Base-by-base conservation (phyloP, 2,329 filamentous ascomycete genomes). In the Colletotrichum spinosum region DNA sequence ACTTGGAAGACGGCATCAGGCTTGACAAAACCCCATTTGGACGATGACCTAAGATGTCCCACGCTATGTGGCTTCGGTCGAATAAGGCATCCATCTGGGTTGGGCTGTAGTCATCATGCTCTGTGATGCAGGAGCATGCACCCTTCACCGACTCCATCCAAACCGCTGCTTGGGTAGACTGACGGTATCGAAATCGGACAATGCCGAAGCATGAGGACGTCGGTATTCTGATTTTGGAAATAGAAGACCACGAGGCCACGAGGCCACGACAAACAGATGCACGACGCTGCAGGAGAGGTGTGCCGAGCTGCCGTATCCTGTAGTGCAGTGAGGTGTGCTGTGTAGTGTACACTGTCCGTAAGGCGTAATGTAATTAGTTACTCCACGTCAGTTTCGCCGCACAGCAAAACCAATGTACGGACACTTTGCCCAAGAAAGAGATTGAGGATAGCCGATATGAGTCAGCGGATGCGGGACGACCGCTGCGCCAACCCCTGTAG, bases 191-290 rank as follows among this genome's bases (percentile, higher is more conserved):
- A 25, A 25, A 25, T 64, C 60, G 55, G 60, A 4, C 60, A 60
- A 64, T 49, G 33, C 60, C 60, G 49, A 60, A 60, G 55, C 12
- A n/a, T 60, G 55, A 49, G 49, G 42, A 38, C 49, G 50, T 60
- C 34, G 55, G 25, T 13, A 38, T 41, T 52, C 45, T 39, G 46
- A 37, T 61, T 61, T 34, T 25, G 25, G 25, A 25, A 25, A 25
- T 25, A 25, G 25, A 25, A 55, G 35, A 55, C 45, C 15, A 11
- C 8, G n/a, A 11, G 13, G 44, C 25, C 25, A 34, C n/a, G 33
- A 48, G n/a, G 41, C 35, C 8, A 44, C 15, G 41, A 15, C 9
- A 44, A 17, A 42, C 39, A n/a, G 48, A 51, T 52, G 13, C 25
- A 25, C 25, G 25, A 25, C 25, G 25, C 45, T 56, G 52, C 52